These are phyloP conservation scores for Penicillium sp. DNA, from an alignment of 2,329 filamentous ascomycete genomes.

Conservation along the genomic window DNA sequence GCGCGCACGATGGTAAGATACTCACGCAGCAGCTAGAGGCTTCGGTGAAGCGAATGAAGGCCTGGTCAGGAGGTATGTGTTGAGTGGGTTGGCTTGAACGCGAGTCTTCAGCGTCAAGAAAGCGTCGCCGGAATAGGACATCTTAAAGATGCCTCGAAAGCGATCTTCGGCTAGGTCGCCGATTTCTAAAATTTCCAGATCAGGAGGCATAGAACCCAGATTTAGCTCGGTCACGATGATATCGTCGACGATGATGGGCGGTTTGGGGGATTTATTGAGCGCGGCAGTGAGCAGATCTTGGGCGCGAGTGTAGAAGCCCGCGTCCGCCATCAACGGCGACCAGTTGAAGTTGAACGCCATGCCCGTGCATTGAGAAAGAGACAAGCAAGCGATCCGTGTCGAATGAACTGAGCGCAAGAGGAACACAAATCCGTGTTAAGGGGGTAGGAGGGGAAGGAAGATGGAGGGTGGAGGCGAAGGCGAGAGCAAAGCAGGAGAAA, in stretches of 20 bases:
- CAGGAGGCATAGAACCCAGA: conserved; percentile 88
- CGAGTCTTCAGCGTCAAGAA: conserved; percentile 93
- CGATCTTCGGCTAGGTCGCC: conserved; percentile 95
- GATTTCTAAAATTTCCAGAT: conserved; percentile 96
- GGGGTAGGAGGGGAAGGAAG: conserved; percentile 13
- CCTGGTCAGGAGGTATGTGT: conserved; percentile 91
- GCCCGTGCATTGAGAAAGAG: conserved; percentile 38
- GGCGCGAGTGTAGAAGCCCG: conserved; percentile 83
- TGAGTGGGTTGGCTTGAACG: conserved; percentile 96
- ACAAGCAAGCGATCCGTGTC: conserved; percentile 5
- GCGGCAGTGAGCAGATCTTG: conserved; percentile 93
- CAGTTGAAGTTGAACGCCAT: conserved; percentile 99
- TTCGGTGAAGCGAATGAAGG: conserved; percentile 90
- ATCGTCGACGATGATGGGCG: conserved; percentile 98
- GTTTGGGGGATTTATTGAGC: conserved; percentile 96
- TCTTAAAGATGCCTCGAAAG: conserved; percentile 98
- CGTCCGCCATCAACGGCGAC: conserved; percentile 97
- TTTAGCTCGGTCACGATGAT: conserved; percentile 98
- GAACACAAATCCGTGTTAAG: background rate
- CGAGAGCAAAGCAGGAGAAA: background rate
- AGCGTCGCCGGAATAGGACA: conserved; percentile 95
- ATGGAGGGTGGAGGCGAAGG: conserved; percentile 6
- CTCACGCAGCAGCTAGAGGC: conserved; percentile 78
- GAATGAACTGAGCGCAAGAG: conserved; percentile 1
- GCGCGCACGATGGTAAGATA: conserved; percentile 13